Percentiles rank a stretch among this genome's conserved stretches.
phyloP scores from a whole-genome alignment of 2,329 filamentous ascomycete species.

The Neofusicoccum umdonicola region DNA sequence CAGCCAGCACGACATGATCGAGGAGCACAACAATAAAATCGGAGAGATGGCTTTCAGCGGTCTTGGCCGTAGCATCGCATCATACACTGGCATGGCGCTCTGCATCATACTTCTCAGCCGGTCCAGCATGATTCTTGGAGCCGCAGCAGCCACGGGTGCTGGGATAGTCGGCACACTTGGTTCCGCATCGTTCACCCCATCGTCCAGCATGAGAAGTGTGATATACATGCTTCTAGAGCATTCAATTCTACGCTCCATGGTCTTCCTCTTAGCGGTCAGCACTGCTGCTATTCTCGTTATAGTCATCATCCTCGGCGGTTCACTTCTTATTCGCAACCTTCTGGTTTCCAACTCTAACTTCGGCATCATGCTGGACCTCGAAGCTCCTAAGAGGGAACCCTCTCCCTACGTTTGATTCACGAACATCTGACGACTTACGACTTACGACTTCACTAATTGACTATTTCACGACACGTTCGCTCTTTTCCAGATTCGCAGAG shows the following conservation, averaged over 20 bases:
- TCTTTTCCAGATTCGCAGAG: neutral
- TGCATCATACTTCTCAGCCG: conserved; percentile 1
- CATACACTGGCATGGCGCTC: neutral
- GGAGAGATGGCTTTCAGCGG: neutral
- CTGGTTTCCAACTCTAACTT: neutral
- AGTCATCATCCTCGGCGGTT: neutral
- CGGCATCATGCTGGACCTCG: neutral
- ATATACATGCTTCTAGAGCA: neutral
- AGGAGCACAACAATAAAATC: conserved; percentile 8
- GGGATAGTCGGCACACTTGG: neutral
- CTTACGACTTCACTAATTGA: neutral
- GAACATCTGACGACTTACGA: neutral
- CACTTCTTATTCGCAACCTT: neutral
- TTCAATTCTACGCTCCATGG: neutral
- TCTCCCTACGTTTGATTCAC: neutral
- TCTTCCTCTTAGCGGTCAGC: neutral
- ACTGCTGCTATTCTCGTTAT: neutral
- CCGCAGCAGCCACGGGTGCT: neutral
- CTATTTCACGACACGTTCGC: neutral
- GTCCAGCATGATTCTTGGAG: neutral
- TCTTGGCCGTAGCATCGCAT: neutral
- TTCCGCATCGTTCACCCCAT: neutral
- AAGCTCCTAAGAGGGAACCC: neutral
- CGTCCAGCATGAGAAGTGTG: neutral
- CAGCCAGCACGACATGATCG: conserved; percentile 1